Percentiles rank a stretch among this genome's conserved stretches.
Evolutionary conservation across 75 land plant genomes (phyloP).

Genomic region (Selaginella moellendorffii): DNA sequence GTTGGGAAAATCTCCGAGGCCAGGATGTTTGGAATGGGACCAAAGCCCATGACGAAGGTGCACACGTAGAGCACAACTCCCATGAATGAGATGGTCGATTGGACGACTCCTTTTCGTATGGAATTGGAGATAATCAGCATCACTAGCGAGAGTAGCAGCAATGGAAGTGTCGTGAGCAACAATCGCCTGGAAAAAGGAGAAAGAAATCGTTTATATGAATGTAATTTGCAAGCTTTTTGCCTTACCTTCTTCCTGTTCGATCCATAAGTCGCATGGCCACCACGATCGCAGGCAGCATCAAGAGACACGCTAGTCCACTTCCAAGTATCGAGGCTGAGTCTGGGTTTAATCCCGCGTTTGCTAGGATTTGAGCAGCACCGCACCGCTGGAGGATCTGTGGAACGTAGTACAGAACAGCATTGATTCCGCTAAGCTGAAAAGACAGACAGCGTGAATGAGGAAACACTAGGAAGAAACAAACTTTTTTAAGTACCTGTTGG

Average conservation of each 20-base stretch:
- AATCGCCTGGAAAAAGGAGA: constrained; percentile 14
- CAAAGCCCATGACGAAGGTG: constrained; percentile 25
- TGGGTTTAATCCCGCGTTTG: neutral
- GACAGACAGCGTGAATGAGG: neutral
- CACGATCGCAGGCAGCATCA: neutral
- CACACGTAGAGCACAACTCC: constrained; percentile 14
- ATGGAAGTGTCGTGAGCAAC: constrained; percentile 18
- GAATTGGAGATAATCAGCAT: neutral
- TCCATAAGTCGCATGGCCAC: constrained; percentile 5
- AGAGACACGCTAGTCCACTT: neutral
- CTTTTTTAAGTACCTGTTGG: too few relatives aligned
- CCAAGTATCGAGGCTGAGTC: constrained; percentile 3
- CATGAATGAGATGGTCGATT: constrained; percentile 6
- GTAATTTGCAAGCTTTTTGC: neutral
- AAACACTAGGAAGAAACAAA: too few relatives aligned
- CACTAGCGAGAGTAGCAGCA: constrained; percentile 15
- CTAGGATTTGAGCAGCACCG: neutral
- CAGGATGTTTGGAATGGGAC: constrained; percentile 28
- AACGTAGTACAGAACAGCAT: constrained; percentile 1
- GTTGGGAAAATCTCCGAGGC: constrained; percentile 31
- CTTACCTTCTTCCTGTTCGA: neutral
- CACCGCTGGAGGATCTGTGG: constrained; percentile 10
- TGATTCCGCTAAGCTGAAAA: constrained; percentile 5
- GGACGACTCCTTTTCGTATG: constrained; percentile 12
- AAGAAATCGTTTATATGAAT: neutral